Evolutionary conservation across 768 basidiomycete genomes (phyloP), one percentile per base, ranked within the genome.

Genomic region (Mycena floridula): DNA sequence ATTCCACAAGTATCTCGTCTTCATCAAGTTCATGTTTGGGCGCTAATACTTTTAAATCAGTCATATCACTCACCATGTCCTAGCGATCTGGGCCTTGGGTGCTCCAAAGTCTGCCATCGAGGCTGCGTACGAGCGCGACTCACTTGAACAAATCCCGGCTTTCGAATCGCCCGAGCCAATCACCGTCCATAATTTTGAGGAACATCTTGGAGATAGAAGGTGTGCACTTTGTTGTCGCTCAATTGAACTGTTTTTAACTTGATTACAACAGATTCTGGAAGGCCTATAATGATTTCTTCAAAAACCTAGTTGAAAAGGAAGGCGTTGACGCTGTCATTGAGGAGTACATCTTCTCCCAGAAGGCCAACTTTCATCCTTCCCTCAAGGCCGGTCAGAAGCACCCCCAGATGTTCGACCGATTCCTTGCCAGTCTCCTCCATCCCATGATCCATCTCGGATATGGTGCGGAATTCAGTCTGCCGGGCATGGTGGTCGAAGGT

Each of bases 41-140:
- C n/a, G n/a, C n/a, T n/a, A n/a, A n/a, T n/a, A n/a, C n/a, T n/a
- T n/a, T n/a, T n/a, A n/a, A n/a, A 46, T 3, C 40, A 77, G 76
- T 44, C 84, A 86, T 61, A 61, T 73, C 25, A 63, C 75, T 4
- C 82, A 85, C 50, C 77, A 75, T 21, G 51, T 76, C 16, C 59
- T 82, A 22, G 79, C 81, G 5, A 68, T 79, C 2, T 86, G 78
- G 66, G 67, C 69, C 1, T 58, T 88, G 11, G 85, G 85, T 2
- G 83, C 74, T 0, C 61, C 68, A 48, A 58, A 54, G 2, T 48
- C 59, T 22, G 56, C 68, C 20, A 62, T 77, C 11, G 44, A 56
- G 24, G 62, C 63, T 9, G 68, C 59, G 5, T 74, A 73, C 51
- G 49, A 66, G 25, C 49, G 54, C 36, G 52, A 57, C 26, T 54